phyloP scores from a whole-genome alignment of 2,329 filamentous ascomycete genomes.

The Apiospora aurea region DNA sequence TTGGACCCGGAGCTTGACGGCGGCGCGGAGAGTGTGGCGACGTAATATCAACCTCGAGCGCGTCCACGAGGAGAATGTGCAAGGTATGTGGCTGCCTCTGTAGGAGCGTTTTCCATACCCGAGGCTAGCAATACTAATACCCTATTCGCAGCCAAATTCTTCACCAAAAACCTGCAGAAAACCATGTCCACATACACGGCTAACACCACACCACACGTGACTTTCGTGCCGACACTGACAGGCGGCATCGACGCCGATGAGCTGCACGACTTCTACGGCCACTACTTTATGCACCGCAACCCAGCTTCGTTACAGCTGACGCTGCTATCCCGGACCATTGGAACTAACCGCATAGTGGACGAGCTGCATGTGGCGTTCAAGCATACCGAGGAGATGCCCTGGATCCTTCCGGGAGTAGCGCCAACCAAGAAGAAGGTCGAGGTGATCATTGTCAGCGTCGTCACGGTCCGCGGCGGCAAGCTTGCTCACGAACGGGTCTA shows the following conservation, averaged over 20 bases:
- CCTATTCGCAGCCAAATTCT: slow-evolving; percentile 56
- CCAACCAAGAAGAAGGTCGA: slow-evolving; percentile 61
- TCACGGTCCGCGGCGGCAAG: slow-evolving; percentile 68
- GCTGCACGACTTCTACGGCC: slow-evolving; percentile 68
- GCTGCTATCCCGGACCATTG: slow-evolving; percentile 69
- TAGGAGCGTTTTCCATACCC: too few species aligned
- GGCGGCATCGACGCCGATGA: slow-evolving; percentile 68
- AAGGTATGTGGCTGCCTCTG: slow-evolving; percentile 51
- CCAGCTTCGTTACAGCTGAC: slow-evolving; percentile 66
- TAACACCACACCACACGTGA: slow-evolving; percentile 71
- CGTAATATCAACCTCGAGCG: slow-evolving; percentile 68
- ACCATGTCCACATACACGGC: slow-evolving; percentile 68
- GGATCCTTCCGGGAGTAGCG: slow-evolving; percentile 67
- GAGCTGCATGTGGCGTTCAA: slow-evolving; percentile 67
- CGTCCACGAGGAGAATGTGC: slow-evolving; percentile 70
- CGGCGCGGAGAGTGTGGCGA: slow-evolving; percentile 68
- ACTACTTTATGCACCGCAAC: slow-evolving; percentile 70
- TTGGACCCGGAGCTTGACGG: slow-evolving; percentile 69
- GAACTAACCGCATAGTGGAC: slow-evolving; percentile 69
- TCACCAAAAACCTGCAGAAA: slow-evolving; percentile 60
- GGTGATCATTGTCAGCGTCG: slow-evolving; percentile 67
- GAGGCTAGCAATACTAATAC: background rate
- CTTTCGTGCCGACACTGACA: slow-evolving; percentile 69
- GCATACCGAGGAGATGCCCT: slow-evolving; percentile 63
- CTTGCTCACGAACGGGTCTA: slow-evolving; percentile 72